Percentiles rank a stretch among this genome's conserved stretches.
These are phyloP conservation scores for Capronia americana DNA, from an alignment of 2,329 filamentous ascomycete genomes.

Conservation along the genomic window DNA sequence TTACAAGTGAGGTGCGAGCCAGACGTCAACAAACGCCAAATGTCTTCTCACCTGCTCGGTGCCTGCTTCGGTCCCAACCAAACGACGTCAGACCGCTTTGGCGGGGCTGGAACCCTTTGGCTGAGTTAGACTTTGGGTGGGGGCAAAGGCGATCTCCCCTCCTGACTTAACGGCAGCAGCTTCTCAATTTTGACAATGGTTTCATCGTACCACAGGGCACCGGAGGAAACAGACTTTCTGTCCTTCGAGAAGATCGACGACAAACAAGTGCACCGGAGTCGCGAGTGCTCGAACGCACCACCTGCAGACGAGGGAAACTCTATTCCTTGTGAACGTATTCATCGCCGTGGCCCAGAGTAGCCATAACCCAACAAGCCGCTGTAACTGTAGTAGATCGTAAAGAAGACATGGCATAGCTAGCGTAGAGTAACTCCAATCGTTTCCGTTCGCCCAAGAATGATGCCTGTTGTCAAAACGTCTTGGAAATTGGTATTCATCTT, in stretches of 20 bases:
- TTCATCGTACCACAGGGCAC: not conserved
- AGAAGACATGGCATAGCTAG: not conserved
- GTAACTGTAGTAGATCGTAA: not conserved
- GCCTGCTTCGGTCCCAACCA: slow-evolving; percentile 13
- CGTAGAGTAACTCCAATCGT: not conserved
- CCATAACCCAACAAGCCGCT: not conserved
- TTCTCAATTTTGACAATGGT: not conserved
- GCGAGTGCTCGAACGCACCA: not conserved
- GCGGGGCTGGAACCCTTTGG: slow-evolving; percentile 6
- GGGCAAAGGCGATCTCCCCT: not conserved
- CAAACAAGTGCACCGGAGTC: not conserved
- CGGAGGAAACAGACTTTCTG: not conserved
- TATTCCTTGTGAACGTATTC: not conserved
- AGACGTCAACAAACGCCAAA: not conserved
- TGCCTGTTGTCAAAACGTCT: not conserved
- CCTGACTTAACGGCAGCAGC: not conserved
- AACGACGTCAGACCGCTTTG: slow-evolving; percentile 17
- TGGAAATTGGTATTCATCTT: not conserved
- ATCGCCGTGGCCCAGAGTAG: not conserved
- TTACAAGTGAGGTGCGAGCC: not conserved
- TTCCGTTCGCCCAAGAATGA: not conserved
- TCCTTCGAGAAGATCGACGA: not conserved
- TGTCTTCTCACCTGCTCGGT: not conserved
- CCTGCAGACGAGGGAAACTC: not conserved
- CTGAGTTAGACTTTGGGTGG: not conserved